Percentiles rank a stretch among this genome's conserved stretches.
These are phyloP conservation scores for Terfezia boudieri DNA, from an alignment of 495 filamentous ascomycete species.

Conservation along the genomic window DNA sequence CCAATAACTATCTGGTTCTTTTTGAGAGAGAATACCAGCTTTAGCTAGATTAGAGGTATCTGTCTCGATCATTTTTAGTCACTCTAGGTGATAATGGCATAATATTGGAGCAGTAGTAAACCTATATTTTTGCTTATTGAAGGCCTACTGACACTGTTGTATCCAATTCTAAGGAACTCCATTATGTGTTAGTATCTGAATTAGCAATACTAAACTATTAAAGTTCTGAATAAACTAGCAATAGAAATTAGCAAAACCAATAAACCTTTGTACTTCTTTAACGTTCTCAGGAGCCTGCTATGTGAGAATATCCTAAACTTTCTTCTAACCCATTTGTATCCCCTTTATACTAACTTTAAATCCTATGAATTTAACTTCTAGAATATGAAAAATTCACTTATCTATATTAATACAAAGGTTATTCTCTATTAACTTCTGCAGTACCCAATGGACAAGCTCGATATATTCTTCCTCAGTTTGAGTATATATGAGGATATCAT, in stretches of 20 bases:
- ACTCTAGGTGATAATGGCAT: not conserved
- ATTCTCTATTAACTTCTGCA: constrained; percentile 7
- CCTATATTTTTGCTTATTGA: not conserved
- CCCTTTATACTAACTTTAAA: not conserved
- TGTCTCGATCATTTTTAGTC: not conserved
- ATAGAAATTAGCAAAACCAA: constrained; percentile 4
- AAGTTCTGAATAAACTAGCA: not conserved
- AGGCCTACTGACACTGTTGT: not conserved
- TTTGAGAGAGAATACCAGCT: not conserved
- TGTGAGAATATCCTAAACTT: not conserved
- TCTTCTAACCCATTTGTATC: not conserved
- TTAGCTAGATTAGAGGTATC: constrained; percentile 1
- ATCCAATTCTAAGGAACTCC: not conserved
- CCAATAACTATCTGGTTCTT: not conserved
- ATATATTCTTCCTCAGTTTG: constrained; percentile 10
- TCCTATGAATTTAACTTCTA: not conserved
- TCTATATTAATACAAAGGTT: constrained; percentile 15
- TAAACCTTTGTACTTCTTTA: constrained; percentile 2
- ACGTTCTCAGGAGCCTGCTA: not conserved
- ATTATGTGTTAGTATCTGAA: not conserved
- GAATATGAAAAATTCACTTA: constrained; percentile 17
- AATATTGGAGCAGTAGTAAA: not conserved
- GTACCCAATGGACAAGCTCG: constrained; percentile 10
- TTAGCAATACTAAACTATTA: not conserved
- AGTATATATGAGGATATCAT: constrained; percentile 22